phyloP scores from a whole-genome alignment of 306 rosid species.

The Sechiopsis laciniata region DNA sequence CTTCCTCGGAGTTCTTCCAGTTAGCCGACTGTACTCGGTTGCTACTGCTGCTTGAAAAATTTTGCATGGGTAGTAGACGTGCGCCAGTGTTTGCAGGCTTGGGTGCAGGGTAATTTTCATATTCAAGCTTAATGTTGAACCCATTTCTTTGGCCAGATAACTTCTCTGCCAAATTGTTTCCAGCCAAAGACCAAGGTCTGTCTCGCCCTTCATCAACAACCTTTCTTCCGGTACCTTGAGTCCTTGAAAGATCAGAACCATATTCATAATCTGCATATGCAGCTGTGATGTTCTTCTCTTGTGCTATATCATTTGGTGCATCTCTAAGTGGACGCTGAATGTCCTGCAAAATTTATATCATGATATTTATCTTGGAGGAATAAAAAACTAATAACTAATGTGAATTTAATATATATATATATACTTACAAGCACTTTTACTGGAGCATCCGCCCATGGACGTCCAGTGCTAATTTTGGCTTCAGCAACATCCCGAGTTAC shows the following conservation, averaged over 20 bases:
- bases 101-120: constrained; percentile 39
- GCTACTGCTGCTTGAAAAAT: constrained; percentile 28
- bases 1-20: constrained; percentile 93
- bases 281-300: constrained; percentile 41
- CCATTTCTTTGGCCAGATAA: constrained; percentile 62
- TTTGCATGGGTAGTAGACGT: constrained; percentile 39
- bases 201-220: constrained; percentile 48
- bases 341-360: constrained; percentile 44
- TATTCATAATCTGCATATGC: constrained; percentile 51
- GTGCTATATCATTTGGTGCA: constrained; percentile 40
- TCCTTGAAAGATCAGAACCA: constrained; percentile 47
- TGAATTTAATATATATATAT: too few species aligned
- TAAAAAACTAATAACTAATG: not conserved
- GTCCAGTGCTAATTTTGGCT: constrained; percentile 41
- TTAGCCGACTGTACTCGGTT: constrained; percentile 44
- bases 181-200: constrained; percentile 51
- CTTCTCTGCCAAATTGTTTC: constrained; percentile 38
- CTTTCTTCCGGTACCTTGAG: constrained; percentile 39
- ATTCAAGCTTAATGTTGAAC: constrained; percentile 40
- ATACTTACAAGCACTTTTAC: constrained; percentile 40
- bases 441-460: constrained; percentile 63
- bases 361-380: constrained; percentile 19
- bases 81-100: constrained; percentile 49
- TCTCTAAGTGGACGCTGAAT: constrained; percentile 49
- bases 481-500: constrained; percentile 40